Evolutionary conservation across 2,329 filamentous ascomycete species (phyloP).

Genomic region (Nakataea oryzae): DNA sequence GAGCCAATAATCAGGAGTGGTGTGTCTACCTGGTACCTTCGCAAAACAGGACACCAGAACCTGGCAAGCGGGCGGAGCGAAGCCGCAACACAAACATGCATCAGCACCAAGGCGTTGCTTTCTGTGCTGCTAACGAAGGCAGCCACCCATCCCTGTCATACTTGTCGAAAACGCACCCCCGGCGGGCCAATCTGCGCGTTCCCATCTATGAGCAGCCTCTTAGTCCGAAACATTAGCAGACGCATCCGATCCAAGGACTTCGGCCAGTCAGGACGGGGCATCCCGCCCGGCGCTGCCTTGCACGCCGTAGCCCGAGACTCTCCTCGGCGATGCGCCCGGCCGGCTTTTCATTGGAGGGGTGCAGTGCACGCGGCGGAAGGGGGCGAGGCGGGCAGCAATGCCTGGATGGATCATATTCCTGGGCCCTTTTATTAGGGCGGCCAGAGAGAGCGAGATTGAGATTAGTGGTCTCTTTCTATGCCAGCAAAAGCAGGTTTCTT

Average conservation of each 20-base stretch:
- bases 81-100: neutral
- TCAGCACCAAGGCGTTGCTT: neutral
- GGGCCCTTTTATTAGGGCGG: too few species aligned
- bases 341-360: too few species aligned
- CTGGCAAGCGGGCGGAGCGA: neutral
- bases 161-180: neutral
- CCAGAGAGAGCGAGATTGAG: neutral
- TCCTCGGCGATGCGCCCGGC: too few species aligned
- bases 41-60: neutral
- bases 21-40: neutral
- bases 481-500: neutral
- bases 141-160: neutral
- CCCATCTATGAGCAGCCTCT: neutral
- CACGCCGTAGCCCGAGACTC: too few species aligned
- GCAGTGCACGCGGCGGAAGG: too few species aligned
- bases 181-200: neutral
- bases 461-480: neutral
- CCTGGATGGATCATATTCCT: neutral
- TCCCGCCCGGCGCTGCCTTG: neutral
- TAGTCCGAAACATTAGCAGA: neutral
- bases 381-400: too few species aligned
- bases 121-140: neutral
- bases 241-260: neutral
- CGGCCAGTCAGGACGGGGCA: neutral
- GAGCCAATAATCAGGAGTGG: neutral